phyloP scores from a whole-genome alignment of 2,329 filamentous ascomycete genomes.

The Trichoderma endophyticum region DNA sequence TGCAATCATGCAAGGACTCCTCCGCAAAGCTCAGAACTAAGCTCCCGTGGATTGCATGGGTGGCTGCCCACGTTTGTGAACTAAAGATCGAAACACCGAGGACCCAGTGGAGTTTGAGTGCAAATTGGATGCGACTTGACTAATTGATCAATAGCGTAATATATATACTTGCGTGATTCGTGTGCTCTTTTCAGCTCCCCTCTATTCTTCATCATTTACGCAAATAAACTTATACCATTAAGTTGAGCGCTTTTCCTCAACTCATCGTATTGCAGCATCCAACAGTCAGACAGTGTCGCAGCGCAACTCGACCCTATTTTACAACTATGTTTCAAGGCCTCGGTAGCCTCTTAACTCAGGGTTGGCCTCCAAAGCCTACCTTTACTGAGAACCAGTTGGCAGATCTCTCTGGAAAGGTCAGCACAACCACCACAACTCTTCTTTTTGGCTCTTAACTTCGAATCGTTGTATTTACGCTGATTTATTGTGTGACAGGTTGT shows the following conservation, averaged over 20 bases:
- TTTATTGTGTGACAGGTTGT: constrained; percentile 35
- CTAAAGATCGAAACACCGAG: neutral
- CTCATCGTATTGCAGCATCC: neutral
- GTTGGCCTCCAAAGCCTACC: constrained; percentile 24
- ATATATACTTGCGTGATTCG: neutral
- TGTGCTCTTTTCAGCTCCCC: neutral
- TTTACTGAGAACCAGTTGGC: constrained; percentile 62
- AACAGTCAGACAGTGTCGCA: neutral
- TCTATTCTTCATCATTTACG: neutral
- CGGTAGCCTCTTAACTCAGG: constrained; percentile 3
- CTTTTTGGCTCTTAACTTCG: too few species aligned
- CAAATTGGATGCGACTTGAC: neutral
- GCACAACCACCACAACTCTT: neutral
- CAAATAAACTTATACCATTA: neutral
- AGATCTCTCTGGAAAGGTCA: constrained; percentile 43
- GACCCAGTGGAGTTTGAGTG: neutral
- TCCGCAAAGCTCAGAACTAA: neutral
- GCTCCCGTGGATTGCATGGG: neutral
- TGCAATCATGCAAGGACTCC: neutral
- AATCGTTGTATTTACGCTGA: neutral
- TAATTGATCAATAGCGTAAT: neutral
- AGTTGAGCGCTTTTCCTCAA: neutral
- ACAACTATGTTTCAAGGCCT: neutral
- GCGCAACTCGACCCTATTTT: neutral
- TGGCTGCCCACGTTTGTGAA: neutral